phyloP scores from a whole-genome alignment of 2,329 filamentous ascomycete genomes.

The Annulohypoxylon truncatum region DNA sequence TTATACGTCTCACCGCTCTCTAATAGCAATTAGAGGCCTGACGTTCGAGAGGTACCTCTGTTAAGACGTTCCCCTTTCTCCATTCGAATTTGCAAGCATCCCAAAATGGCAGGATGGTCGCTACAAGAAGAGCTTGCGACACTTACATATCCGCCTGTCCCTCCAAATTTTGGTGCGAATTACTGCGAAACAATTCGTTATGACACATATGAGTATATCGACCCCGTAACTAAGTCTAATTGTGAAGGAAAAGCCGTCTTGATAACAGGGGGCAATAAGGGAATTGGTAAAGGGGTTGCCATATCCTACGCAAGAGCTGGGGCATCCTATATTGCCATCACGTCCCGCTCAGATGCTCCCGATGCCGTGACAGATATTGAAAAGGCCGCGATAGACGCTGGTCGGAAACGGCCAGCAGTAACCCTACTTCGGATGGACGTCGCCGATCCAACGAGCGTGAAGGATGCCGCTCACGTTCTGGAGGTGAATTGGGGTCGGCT shows the following conservation, averaged over 20 bases:
- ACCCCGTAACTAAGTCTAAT: constrained; percentile 52
- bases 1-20: not conserved
- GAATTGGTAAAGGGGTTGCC: constrained; percentile 65
- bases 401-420: constrained; percentile 53
- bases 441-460: constrained; percentile 49
- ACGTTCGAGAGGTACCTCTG: not conserved
- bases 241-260: constrained; percentile 57
- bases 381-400: constrained; percentile 50
- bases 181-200: constrained; percentile 53
- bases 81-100: not conserved
- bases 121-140: constrained; percentile 14
- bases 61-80: not conserved
- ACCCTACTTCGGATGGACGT: constrained; percentile 56
- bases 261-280: constrained; percentile 66
- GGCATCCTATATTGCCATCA: constrained; percentile 63
- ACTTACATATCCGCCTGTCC: constrained; percentile 31
- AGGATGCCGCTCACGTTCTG: constrained; percentile 44
- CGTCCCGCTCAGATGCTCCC: constrained; percentile 61
- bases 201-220: constrained; percentile 66
- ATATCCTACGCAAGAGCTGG: constrained; percentile 67
- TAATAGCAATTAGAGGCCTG: not conserved
- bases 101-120: constrained; percentile 22
- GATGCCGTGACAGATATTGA: constrained; percentile 48
- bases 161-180: constrained; percentile 33
- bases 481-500: constrained; percentile 50